Percentiles rank a stretch among this genome's conserved stretches.
Conservation (phyloP, 352 stramenopile species). For the Paralagenidium karlingii region DNA sequence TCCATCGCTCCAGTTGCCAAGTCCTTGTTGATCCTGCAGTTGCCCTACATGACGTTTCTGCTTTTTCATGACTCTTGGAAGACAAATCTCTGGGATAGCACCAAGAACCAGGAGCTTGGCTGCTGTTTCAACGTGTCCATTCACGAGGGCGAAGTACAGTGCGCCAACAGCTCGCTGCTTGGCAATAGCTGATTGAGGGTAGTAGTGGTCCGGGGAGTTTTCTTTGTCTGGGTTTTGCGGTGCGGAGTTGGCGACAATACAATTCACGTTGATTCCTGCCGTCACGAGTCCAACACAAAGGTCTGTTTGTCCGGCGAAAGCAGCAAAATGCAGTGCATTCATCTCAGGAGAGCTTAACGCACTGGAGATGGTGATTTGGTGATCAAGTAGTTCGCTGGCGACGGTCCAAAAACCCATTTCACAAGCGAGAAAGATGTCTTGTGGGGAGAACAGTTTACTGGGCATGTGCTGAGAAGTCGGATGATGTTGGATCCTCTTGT, state of each 20-base stretch:
- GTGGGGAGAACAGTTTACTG: constrained; percentile 30
- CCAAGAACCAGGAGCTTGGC: constrained; percentile 41
- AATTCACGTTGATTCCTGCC: constrained; percentile 50
- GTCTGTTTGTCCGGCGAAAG: constrained; percentile 25
- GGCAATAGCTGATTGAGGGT: no score
- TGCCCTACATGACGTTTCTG: constrained; percentile 2
- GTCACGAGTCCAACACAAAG: constrained; percentile 25
- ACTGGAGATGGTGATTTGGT: constrained; percentile 33
- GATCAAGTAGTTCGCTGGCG: constrained; percentile 20
- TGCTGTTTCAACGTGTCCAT: constrained; percentile 38
- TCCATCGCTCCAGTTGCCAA: no score
- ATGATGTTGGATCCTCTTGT: no score
- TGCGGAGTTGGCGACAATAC: constrained; percentile 2
- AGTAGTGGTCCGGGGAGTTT: no score
- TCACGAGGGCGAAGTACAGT: constrained; percentile 24
- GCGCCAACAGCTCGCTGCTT: neutral
- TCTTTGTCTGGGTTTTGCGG: neutral
- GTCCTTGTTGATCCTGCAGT: no score
- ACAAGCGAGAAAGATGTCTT: constrained; percentile 34
- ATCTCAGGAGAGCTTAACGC: constrained; percentile 15
- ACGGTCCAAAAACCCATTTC: constrained; percentile 33
- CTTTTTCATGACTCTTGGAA: constrained; percentile 18
- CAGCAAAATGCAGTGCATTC: constrained; percentile 38
- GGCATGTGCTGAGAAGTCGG: no score
- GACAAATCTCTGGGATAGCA: constrained; percentile 23